A percentile compares a stretch with the other conserved stretches of the same genome.
phyloP scores from a whole-genome alignment of 2,329 filamentous ascomycete species.

The Ophiostoma fasciatum region DNA sequence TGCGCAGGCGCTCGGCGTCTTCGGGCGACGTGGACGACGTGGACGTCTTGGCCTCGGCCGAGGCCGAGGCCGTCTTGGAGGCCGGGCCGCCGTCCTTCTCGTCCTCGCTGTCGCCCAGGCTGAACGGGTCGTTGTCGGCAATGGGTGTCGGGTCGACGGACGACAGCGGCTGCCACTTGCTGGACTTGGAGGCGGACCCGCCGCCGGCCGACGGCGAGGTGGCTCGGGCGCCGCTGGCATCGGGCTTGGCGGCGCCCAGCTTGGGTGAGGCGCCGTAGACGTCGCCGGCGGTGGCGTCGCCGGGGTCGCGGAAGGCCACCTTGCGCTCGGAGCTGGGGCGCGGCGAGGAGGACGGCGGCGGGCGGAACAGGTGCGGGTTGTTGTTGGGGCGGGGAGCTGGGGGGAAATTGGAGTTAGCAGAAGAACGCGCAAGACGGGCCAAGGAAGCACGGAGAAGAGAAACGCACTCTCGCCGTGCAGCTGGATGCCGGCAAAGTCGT shows the following conservation, averaged over 20 bases:
- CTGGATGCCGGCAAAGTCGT: constrained; percentile 69
- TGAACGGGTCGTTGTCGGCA: constrained; percentile 88
- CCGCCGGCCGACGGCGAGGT: background rate
- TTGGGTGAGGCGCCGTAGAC: constrained; percentile 54
- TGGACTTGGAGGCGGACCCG: constrained; percentile 55
- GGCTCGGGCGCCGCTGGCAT: constrained; percentile 21
- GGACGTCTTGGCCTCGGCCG: constrained; percentile 2
- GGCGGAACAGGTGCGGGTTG: constrained; percentile 71
- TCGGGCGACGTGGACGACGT: constrained; percentile 8
- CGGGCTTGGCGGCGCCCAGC: constrained; percentile 34
- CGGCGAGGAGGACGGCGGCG: constrained; percentile 38
- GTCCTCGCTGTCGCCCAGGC: constrained; percentile 86
- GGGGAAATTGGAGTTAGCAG: constrained; percentile 14
- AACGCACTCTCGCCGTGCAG: constrained; percentile 46
- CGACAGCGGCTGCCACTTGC: constrained; percentile 95
- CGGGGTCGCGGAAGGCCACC: constrained; percentile 48
- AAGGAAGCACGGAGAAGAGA: background rate
- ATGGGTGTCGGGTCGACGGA: constrained; percentile 74
- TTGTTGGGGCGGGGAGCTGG: constrained; percentile 54
- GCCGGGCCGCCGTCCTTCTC: constrained; percentile 48
- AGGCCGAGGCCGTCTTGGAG: background rate
- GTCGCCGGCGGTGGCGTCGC: constrained; percentile 64
- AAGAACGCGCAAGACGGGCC: constrained; percentile 7
- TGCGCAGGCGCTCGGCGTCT: constrained; percentile 14
- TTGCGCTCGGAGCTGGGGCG: constrained; percentile 33